Percentiles rank a stretch among this genome's conserved stretches.
Evolutionary conservation across 2,329 filamentous ascomycete species (phyloP).

Genomic region (Diaporthe capsici): DNA sequence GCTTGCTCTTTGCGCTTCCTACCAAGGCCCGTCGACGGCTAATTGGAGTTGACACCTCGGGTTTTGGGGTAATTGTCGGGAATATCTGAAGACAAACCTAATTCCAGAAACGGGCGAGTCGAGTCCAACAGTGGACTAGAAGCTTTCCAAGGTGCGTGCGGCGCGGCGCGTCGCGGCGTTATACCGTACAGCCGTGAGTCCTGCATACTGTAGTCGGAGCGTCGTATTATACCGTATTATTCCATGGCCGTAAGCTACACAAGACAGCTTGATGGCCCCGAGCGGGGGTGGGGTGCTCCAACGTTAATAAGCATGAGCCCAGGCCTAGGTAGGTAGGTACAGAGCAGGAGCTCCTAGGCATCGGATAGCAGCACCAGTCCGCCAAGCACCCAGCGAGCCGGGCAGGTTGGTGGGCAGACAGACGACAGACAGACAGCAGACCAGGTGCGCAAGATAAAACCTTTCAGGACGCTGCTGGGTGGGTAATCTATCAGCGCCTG

Average conservation of each 20-base stretch:
- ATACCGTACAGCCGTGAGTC: slow-evolving; percentile 11
- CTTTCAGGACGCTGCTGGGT: no score
- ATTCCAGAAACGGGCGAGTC: slow-evolving; percentile 22
- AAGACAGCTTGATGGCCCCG: background rate
- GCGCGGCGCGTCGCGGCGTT: background rate
- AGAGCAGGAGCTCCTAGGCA: no score
- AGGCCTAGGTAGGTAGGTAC: background rate
- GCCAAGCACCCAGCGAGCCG: no score
- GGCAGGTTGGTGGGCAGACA: no score
- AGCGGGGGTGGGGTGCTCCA: slow-evolving; percentile 1
- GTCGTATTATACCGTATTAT: slow-evolving; percentile 27
- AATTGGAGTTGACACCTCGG: slow-evolving; percentile 33
- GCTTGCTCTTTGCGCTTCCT: background rate
- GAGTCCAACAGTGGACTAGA: slow-evolving; percentile 21
- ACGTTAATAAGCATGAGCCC: background rate
- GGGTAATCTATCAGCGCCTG: background rate
- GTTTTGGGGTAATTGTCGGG: slow-evolving; percentile 33
- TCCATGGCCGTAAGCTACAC: background rate
- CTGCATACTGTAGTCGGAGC: slow-evolving; percentile 19
- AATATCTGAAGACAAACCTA: slow-evolving; percentile 21
- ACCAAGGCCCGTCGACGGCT: slow-evolving; percentile 23
- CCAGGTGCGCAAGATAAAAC: background rate
- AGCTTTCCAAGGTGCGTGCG: slow-evolving; percentile 11
- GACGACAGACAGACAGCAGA: no score
- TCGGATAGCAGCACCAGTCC: no score